These are phyloP conservation scores for Candida buenavistaensis DNA, from an alignment of 1,139 yeast genomes.

Conservation along the genomic window DNA sequence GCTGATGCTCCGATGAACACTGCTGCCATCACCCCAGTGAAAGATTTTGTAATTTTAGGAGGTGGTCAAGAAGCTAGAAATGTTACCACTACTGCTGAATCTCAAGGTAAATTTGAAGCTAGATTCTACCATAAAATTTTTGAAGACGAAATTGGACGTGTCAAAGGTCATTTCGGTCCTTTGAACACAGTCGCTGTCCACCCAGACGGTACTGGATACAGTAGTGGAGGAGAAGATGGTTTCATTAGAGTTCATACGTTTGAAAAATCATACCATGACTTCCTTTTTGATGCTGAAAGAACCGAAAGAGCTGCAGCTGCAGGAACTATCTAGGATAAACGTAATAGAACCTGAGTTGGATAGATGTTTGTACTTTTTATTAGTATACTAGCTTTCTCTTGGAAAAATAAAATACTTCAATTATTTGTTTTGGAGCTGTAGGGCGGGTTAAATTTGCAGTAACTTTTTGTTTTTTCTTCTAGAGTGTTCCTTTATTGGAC, in stretches of 20 bases:
- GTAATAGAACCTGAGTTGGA: too few species aligned
- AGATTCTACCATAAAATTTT: conserved; percentile 94
- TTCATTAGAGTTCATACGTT: conserved; percentile 91
- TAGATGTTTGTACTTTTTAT: too few species aligned
- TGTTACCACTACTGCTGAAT: conserved; percentile 92
- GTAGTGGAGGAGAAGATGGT: conserved; percentile 99
- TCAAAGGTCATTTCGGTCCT: conserved; percentile 99
- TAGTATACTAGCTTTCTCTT: conserved; percentile 1
- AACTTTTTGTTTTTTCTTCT: not conserved
- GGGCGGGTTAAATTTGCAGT: not conserved
- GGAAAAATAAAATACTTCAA: too few species aligned
- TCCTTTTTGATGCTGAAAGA: conserved; percentile 88
- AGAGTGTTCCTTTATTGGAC: too few species aligned
- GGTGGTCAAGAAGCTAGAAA: conserved; percentile 99
- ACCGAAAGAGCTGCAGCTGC: conserved; percentile 57
- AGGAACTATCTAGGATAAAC: conserved; percentile 18
- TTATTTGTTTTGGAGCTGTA: too few species aligned
- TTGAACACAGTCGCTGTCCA: conserved; percentile 90
- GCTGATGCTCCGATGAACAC: conserved; percentile 96
- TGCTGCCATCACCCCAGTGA: conserved; percentile 89
- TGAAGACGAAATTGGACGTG: conserved; percentile 95
- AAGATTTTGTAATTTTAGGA: conserved; percentile 90
- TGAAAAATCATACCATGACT: conserved; percentile 89
- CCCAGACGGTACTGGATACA: conserved; percentile 91
- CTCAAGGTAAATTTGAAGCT: conserved; percentile 97